A percentile compares a stretch with the other conserved stretches of the same genome.
These are phyloP conservation scores for Sanghuangporus weigelae DNA, from an alignment of 1,284 basidiomycete genomes.

Conservation along the genomic window DNA sequence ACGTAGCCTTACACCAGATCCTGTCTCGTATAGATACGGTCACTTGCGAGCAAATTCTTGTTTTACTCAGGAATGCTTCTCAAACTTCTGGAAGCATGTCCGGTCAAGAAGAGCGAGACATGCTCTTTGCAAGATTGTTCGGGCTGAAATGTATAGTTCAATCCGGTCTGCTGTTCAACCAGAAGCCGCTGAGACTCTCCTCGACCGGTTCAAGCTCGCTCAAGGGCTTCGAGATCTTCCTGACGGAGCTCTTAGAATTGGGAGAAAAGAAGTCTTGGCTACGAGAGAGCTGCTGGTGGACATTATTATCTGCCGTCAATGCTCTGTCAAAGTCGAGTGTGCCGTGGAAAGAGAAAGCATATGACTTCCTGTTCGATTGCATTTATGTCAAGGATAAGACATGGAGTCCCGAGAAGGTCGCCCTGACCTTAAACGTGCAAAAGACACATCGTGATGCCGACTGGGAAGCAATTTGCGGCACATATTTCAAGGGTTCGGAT, in stretches of 20 bases:
- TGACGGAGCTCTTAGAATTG: constrained; percentile 63
- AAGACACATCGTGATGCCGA: constrained; percentile 50
- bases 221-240: constrained; percentile 56
- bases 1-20: constrained; percentile 46
- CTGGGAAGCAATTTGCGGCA: constrained; percentile 67
- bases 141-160: constrained; percentile 81
- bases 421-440: constrained; percentile 72
- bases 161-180: constrained; percentile 72
- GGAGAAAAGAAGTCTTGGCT: constrained; percentile 89
- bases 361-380: constrained; percentile 45
- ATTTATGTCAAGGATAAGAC: constrained; percentile 49
- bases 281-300: constrained; percentile 89
- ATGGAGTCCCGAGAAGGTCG: constrained; percentile 90
- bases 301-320: constrained; percentile 61
- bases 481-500: constrained; percentile 72
- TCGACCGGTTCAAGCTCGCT: constrained; percentile 49
- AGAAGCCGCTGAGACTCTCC: constrained; percentile 46
- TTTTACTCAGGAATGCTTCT: constrained; percentile 65
- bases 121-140: constrained; percentile 90
- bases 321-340: constrained; percentile 53
- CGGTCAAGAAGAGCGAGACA: constrained; percentile 89
- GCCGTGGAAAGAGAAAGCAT: constrained; percentile 69
- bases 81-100: constrained; percentile 69
- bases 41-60: constrained; percentile 71
- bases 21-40: constrained; percentile 78